Evolutionary conservation across 495 filamentous ascomycete species (phyloP).

Genomic region (Elaphomyces granulatus): DNA sequence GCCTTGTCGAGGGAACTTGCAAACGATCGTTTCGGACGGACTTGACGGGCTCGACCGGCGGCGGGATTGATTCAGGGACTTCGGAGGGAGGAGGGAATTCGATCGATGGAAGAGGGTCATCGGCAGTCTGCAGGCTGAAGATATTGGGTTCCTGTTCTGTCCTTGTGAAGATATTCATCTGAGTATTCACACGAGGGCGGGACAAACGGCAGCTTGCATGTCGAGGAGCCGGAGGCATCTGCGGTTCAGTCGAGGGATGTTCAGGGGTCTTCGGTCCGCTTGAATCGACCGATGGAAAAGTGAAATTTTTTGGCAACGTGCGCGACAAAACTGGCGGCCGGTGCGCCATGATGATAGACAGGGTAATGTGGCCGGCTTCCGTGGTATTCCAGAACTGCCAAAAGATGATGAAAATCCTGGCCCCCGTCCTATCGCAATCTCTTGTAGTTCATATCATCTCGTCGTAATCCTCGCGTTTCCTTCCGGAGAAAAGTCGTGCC

Average conservation of each 20-base stretch:
- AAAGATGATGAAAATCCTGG: too few relatives aligned
- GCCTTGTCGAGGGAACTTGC: conserved; percentile 32
- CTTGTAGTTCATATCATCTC: too few relatives aligned
- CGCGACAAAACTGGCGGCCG: conserved; percentile 42
- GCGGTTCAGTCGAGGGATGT: conserved; percentile 25
- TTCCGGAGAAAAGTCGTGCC: too few relatives aligned
- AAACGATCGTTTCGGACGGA: conserved; percentile 34
- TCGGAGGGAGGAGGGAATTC: conserved; percentile 31
- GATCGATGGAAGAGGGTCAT: conserved; percentile 45
- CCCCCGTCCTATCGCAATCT: conserved; percentile 3
- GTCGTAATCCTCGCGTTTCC: too few relatives aligned
- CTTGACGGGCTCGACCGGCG: conserved; percentile 11
- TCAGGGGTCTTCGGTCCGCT: conserved; percentile 46
- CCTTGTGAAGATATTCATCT: conserved; percentile 28
- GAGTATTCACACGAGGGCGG: conserved; percentile 31
- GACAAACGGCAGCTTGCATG: conserved; percentile 38
- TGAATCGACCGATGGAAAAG: conserved; percentile 39
- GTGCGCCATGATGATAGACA: conserved; percentile 33
- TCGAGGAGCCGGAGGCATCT: conserved; percentile 35
- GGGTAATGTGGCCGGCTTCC: neutral
- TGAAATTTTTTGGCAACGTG: conserved; percentile 51
- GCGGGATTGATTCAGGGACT: conserved; percentile 10
- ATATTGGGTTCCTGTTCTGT: conserved; percentile 20
- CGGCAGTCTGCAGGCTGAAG: conserved; percentile 18
- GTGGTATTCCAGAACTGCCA: too few relatives aligned